These are phyloP conservation scores for Jamesozyma spencerorum DNA, from an alignment of 805 yeast genomes.

Conservation along the genomic window DNA sequence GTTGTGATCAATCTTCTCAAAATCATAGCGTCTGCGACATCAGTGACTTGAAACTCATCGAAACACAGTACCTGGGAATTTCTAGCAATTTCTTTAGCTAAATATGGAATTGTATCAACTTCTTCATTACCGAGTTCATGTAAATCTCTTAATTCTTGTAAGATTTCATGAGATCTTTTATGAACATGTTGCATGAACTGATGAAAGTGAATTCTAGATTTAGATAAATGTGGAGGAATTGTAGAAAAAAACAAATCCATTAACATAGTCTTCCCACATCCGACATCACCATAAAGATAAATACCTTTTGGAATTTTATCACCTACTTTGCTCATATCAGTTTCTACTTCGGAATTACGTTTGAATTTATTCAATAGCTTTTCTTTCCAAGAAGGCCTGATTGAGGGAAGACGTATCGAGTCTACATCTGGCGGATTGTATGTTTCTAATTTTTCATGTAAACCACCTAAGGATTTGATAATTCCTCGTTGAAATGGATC, in stretches of 20 bases:
- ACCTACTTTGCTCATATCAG: constrained; percentile 19
- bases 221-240: constrained; percentile 67
- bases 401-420: constrained; percentile 40
- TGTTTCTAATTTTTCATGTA: constrained; percentile 44
- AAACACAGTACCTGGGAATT: constrained; percentile 76
- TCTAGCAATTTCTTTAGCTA: constrained; percentile 77
- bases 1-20: constrained; percentile 63
- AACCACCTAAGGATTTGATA: constrained; percentile 47
- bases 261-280: constrained; percentile 96
- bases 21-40: constrained; percentile 97
- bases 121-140: background rate
- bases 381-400: constrained; percentile 37
- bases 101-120: constrained; percentile 69
- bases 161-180: constrained; percentile 72
- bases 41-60: constrained; percentile 97
- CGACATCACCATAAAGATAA: constrained; percentile 93
- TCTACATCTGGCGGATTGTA: constrained; percentile 58
- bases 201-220: constrained; percentile 84
- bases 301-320: constrained; percentile 63
- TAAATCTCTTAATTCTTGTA: constrained; percentile 37
- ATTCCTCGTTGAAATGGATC: constrained; percentile 78
- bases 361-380: constrained; percentile 11
- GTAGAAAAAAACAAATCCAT: constrained; percentile 92
- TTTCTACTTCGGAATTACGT: constrained; percentile 3
- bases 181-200: constrained; percentile 94